Base-by-base conservation (phyloP, 1,284 basidiomycete genomes). In the Rhodotorula sp. region DNA sequence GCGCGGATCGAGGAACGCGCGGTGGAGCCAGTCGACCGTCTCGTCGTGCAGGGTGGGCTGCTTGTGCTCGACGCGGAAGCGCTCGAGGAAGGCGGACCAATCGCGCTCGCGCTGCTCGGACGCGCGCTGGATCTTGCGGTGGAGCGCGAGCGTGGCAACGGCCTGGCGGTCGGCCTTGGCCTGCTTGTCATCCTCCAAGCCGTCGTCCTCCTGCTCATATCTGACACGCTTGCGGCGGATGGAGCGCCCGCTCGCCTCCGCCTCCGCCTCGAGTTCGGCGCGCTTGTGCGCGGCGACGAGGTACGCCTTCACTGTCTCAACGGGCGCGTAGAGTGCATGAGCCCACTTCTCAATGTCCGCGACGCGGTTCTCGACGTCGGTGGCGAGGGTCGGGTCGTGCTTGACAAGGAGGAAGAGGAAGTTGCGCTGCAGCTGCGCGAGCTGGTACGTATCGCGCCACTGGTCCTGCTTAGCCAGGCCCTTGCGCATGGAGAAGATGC, bases 81-180 rank as follows among this genome's bases (percentile, higher is more conserved):
- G 83, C 54, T 78, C 75, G 12, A 92, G 80, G 65, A 91, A 80
- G 12, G 80, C 81, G 10, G 86, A 84, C 90, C 90, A 92, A 67
- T 87, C 87, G 36, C 81, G 81, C 79, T 90, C 87, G 74, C 88
- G 74, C 61, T 74, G 75, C 36, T 61, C 64, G 9, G 74, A 71
- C 21, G 76, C 74, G 21, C 75, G 76, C 36, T 64, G 67, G 41
- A 77, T 73, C 67, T 80, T 81, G 36, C 71, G 87, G 88, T 74
- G 82, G 81, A 56, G 78, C 22, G 53, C 58, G 27, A 50, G 25
- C 2, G 57, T 17, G 15, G 50, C 54, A 41, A 57, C 51, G 53
- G 60, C 61, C 64, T 32, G 27, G 55, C 44, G 59, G 41, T 29
- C 57, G 12, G 29, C n/a, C 21, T 51, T 32, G 19, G 61, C 64